These are phyloP conservation scores for Coemansia nantahalensis DNA, from an alignment of 192 early-diverging fungal genomes.

Conservation along the genomic window DNA sequence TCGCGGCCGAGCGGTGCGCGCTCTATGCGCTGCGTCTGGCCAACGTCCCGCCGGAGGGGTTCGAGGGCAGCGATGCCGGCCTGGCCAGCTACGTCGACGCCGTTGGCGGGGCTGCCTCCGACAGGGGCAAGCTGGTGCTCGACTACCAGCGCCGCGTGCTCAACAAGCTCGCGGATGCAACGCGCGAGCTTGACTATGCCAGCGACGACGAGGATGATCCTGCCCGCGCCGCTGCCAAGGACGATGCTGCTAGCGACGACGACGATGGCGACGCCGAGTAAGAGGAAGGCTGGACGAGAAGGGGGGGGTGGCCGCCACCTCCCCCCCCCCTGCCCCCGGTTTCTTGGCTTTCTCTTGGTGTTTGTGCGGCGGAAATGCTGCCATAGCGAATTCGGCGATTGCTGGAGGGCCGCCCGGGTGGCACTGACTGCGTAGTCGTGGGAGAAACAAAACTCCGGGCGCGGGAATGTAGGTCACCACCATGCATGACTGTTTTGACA, in stretches of 20 bases:
- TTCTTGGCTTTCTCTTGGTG: not conserved
- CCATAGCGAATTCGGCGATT: no score
- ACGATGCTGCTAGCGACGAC: slow-evolving; percentile 3
- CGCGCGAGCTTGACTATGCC: slow-evolving; percentile 42
- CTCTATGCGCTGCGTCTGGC: slow-evolving; percentile 68
- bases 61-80: slow-evolving; percentile 24
- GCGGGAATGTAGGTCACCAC: no score
- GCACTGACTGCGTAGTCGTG: no score
- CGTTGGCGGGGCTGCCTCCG: slow-evolving; percentile 48
- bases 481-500: no score
- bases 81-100: slow-evolving; percentile 47
- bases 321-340: no score
- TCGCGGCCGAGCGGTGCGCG: slow-evolving; percentile 80
- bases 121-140: slow-evolving; percentile 46
- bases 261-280: no score
- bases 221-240: not conserved
- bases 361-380: no score
- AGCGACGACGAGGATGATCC: slow-evolving; percentile 43
- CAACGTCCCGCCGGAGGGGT: slow-evolving; percentile 11
- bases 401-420: no score
- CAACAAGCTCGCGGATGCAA: slow-evolving; percentile 42
- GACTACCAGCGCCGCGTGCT: slow-evolving; percentile 65
- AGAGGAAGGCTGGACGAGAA: no score
- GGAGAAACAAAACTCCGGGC: no score
- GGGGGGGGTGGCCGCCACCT: no score